phyloP scores from a whole-genome alignment of 108 stramenopile species.

The Chaetoceros muelleri region DNA sequence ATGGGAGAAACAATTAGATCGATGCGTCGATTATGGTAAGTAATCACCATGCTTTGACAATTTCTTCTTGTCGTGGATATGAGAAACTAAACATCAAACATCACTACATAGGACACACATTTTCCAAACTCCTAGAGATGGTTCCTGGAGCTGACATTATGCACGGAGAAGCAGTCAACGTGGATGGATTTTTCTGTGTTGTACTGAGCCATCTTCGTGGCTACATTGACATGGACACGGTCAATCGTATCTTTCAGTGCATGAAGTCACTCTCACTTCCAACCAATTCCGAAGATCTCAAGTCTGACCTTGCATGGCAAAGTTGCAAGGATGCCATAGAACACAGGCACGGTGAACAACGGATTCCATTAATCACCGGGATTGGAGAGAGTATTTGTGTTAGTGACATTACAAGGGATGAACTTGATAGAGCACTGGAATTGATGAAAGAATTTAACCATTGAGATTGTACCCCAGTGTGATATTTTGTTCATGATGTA shows the following conservation, averaged over 20 bases:
- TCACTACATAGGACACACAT: conserved; percentile 73
- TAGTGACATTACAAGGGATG: conserved; percentile 84
- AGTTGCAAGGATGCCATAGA: conserved; percentile 90
- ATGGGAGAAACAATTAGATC: conserved; percentile 87
- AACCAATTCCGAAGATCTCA: conserved; percentile 55
- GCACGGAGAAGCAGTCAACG: conserved; percentile 97
- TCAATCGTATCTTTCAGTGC: conserved; percentile 70
- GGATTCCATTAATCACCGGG: conserved; percentile 86
- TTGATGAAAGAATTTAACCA: conserved; percentile 48
- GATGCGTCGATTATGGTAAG: conserved; percentile 86
- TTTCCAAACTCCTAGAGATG: conserved; percentile 93
- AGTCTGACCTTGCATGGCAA: conserved; percentile 74
- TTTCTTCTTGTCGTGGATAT: background rate
- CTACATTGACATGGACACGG: conserved; percentile 67
- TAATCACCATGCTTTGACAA: background rate
- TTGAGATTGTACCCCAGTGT: too few species aligned
- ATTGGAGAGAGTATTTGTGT: conserved; percentile 88
- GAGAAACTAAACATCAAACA: background rate
- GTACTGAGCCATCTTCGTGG: conserved; percentile 80
- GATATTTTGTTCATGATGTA: too few species aligned
- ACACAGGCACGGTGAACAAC: conserved; percentile 89
- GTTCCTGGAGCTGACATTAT: conserved; percentile 87
- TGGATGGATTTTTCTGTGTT: conserved; percentile 93
- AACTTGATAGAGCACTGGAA: conserved; percentile 72
- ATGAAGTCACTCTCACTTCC: conserved; percentile 80